These are phyloP conservation scores for Hysterangium stoloniferum DNA, from an alignment of 768 basidiomycete genomes.

Conservation along the genomic window DNA sequence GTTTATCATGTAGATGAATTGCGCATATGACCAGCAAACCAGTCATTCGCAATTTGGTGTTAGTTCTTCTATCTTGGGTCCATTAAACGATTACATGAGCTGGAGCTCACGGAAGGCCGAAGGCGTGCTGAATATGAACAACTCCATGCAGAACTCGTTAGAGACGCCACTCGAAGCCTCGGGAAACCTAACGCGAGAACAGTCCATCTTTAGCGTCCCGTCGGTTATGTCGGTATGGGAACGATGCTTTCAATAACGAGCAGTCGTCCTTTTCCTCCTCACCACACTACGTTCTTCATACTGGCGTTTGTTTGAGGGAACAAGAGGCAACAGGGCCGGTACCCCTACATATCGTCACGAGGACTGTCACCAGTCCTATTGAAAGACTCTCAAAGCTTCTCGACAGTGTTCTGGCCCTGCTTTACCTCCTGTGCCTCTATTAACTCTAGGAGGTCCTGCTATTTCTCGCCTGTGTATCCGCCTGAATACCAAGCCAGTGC, in stretches of 20 bases:
- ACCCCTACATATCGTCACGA: slow-evolving; percentile 35
- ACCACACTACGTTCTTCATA: too few relatives aligned
- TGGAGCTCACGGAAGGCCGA: slow-evolving; percentile 79
- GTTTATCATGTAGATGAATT: background rate
- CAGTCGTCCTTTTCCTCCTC: slow-evolving; percentile 20
- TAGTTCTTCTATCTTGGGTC: slow-evolving; percentile 33
- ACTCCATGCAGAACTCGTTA: slow-evolving; percentile 50
- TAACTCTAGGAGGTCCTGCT: too few relatives aligned
- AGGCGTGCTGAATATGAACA: slow-evolving; percentile 85
- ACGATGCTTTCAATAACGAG: slow-evolving; percentile 16
- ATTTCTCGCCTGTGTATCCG: background rate
- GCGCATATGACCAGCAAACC: too few relatives aligned
- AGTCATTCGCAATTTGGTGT: slow-evolving; percentile 1
- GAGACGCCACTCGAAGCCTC: slow-evolving; percentile 9
- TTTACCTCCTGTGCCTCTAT: background rate
- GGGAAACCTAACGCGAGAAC: slow-evolving; percentile 47
- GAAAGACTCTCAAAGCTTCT: slow-evolving; percentile 30
- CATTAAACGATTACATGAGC: slow-evolving; percentile 85
- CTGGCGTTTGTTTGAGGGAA: background rate
- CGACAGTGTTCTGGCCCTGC: slow-evolving; percentile 18
- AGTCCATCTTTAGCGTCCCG: slow-evolving; percentile 47
- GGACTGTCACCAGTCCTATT: slow-evolving; percentile 36
- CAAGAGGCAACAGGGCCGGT: slow-evolving; percentile 13
- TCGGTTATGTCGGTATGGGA: slow-evolving; percentile 3
- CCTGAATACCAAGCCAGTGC: background rate